Evolutionary conservation across 805 yeast genomes (phyloP).

Genomic region (Ogataea siamensis): DNA sequence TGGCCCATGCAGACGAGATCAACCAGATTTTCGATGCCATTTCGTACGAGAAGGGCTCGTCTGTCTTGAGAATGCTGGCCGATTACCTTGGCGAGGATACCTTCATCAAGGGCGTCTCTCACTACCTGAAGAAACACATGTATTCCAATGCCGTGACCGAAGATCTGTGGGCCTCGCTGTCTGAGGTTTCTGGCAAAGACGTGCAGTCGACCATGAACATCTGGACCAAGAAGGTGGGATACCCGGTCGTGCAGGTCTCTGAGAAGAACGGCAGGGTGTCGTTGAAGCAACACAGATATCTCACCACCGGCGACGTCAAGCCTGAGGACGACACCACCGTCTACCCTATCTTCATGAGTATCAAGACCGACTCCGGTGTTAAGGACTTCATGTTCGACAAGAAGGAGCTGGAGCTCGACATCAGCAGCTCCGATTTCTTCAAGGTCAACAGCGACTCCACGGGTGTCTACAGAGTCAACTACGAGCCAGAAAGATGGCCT

Average conservation of each 20-base stretch:
- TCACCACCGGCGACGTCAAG: conserved; percentile 62
- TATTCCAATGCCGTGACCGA: conserved; percentile 71
- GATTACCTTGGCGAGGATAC: conserved; percentile 65
- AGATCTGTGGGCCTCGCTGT: conserved; percentile 68
- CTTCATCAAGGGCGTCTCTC: conserved; percentile 72
- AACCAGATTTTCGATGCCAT: conserved; percentile 83
- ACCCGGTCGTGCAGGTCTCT: conserved; percentile 61
- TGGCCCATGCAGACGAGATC: conserved; percentile 74
- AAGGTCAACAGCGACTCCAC: conserved; percentile 51
- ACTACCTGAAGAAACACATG: conserved; percentile 60
- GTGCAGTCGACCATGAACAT: conserved; percentile 60
- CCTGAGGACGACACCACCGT: conserved; percentile 58
- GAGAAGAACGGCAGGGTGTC: conserved; percentile 31
- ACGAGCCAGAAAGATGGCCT: conserved; percentile 39
- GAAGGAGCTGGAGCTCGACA: conserved; percentile 21
- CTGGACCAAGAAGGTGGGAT: conserved; percentile 77
- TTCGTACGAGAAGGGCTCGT: conserved; percentile 79
- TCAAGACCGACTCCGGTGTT: conserved; percentile 29
- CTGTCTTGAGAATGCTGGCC: conserved; percentile 74
- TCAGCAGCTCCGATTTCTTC: conserved; percentile 33
- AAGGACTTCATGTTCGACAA: conserved; percentile 30
- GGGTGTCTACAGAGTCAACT: conserved; percentile 56
- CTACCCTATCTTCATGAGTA: conserved; percentile 56
- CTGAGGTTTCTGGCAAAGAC: conserved; percentile 65
- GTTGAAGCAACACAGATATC: conserved; percentile 59